Percentiles rank a stretch among this genome's conserved stretches.
Evolutionary conservation across 2,329 filamentous ascomycete species (phyloP).

Genomic region (Fusarium albosuccineum): DNA sequence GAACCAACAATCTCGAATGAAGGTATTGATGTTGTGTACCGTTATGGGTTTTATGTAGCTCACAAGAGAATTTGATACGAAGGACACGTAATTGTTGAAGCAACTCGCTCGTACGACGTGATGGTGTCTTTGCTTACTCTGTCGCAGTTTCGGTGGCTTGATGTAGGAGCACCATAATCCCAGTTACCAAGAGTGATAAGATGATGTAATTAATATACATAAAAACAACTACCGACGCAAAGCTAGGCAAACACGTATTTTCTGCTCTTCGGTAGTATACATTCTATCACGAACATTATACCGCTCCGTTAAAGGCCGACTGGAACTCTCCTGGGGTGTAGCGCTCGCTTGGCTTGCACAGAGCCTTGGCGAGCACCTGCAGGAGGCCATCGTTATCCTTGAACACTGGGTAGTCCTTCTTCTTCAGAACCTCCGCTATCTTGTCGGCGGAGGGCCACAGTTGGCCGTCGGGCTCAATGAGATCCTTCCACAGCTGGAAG

Average conservation of each 20-base stretch:
- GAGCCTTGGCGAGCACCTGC: constrained; percentile 17
- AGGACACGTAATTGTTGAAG: no score
- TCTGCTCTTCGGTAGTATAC: background rate
- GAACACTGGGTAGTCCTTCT: constrained; percentile 13
- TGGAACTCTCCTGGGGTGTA: constrained; percentile 15
- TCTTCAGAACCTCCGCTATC: background rate
- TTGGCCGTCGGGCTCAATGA: constrained; percentile 11
- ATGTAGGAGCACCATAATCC: background rate
- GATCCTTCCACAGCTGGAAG: constrained; percentile 26
- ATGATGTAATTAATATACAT: constrained; percentile 5
- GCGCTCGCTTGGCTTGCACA: constrained; percentile 15
- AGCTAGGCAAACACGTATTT: background rate
- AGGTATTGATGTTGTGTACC: background rate
- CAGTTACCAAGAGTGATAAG: background rate
- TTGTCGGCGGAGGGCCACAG: background rate
- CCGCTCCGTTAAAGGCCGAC: constrained; percentile 10
- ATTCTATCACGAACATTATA: background rate
- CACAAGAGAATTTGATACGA: background rate
- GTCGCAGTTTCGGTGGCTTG: background rate
- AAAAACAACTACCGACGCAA: background rate
- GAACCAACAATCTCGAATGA: background rate
- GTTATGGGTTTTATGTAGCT: background rate
- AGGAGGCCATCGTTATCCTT: constrained; percentile 18
- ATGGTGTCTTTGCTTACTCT: background rate
- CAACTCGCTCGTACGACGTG: no score